Percentiles rank a stretch among this genome's conserved stretches.
These are phyloP conservation scores for Coemansia sp. DNA, from an alignment of 192 early-diverging fungal species.

Conservation along the genomic window DNA sequence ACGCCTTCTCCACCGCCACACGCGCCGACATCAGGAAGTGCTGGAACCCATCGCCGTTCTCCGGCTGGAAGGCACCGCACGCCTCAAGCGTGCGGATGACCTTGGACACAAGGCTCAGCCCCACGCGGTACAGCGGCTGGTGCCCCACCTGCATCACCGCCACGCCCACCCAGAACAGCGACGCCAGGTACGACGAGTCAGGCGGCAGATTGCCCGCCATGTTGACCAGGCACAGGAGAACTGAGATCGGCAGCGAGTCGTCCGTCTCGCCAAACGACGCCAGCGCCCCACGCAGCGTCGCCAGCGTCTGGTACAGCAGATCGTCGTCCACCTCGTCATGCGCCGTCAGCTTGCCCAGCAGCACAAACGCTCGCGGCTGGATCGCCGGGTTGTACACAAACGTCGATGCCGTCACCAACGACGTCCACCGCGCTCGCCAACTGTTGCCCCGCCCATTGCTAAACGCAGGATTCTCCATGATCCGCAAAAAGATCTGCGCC, in stretches of 20 bases:
- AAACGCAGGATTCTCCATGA: slow-evolving; percentile 53
- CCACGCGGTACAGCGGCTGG: slow-evolving; percentile 73
- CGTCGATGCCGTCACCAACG: slow-evolving; percentile 84
- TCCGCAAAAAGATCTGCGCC: slow-evolving; percentile 59
- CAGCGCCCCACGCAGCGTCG: slow-evolving; percentile 83
- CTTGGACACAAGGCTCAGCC: slow-evolving; percentile 66
- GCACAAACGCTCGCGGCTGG: slow-evolving; percentile 91
- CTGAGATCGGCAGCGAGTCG: slow-evolving; percentile 76
- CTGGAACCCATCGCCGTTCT: slow-evolving; percentile 67
- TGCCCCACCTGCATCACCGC: slow-evolving; percentile 86
- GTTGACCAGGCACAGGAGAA: slow-evolving; percentile 87
- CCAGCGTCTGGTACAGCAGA: slow-evolving; percentile 89
- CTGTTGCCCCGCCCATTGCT: slow-evolving; percentile 66
- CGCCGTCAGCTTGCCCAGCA: slow-evolving; percentile 79
- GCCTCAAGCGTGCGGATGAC: slow-evolving; percentile 76
- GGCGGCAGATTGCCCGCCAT: slow-evolving; percentile 81
- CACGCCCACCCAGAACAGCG: slow-evolving; percentile 91
- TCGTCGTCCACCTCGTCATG: slow-evolving; percentile 91
- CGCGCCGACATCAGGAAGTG: slow-evolving; percentile 73
- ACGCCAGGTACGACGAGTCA: slow-evolving; percentile 78
- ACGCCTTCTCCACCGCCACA: slow-evolving; percentile 68
- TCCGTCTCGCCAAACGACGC: slow-evolving; percentile 83
- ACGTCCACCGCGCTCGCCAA: slow-evolving; percentile 92
- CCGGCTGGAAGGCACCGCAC: slow-evolving; percentile 62
- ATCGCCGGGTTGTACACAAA: slow-evolving; percentile 94